These are phyloP conservation scores for Haematococcus lacustris DNA, from an alignment of 139 green algal genomes.

Conservation along the genomic window DNA sequence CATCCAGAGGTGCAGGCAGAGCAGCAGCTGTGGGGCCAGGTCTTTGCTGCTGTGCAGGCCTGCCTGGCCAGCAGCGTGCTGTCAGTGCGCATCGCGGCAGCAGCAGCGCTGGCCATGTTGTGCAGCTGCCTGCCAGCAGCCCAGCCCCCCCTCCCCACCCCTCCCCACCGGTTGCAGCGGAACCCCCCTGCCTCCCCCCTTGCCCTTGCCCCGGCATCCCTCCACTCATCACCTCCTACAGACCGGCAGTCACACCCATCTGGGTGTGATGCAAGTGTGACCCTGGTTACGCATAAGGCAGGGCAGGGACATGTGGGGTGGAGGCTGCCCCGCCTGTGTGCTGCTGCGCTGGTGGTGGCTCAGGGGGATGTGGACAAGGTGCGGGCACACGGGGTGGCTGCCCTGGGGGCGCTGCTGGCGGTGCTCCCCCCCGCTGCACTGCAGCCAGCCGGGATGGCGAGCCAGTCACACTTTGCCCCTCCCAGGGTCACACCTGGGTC, in stretches of 20 bases:
- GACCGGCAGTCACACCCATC: background rate
- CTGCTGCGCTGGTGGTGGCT: constrained; percentile 22
- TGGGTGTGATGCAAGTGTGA: too few species aligned
- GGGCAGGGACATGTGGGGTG: background rate
- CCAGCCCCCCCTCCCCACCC: too few species aligned
- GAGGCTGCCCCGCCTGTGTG: constrained; percentile 24
- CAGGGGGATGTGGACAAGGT: constrained; percentile 56
- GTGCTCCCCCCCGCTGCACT: constrained; percentile 9
- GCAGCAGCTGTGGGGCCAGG: background rate
- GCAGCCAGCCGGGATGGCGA: background rate
- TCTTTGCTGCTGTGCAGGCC: too few species aligned
- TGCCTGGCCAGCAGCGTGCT: constrained; percentile 17
- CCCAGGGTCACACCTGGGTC: background rate
- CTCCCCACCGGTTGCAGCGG: too few species aligned
- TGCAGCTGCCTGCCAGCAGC: background rate
- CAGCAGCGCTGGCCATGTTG: constrained; percentile 42
- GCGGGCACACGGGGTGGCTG: constrained; percentile 43
- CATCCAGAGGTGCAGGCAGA: background rate
- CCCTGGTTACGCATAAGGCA: background rate
- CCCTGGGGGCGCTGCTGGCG: constrained; percentile 45
- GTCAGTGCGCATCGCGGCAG: constrained; percentile 40
- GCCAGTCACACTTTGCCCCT: background rate
- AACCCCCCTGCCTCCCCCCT: too few species aligned
- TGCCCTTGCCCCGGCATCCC: too few species aligned
- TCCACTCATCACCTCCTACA: too few species aligned